Evolutionary conservation across 371 early-diverging fungal species (phyloP).

Genomic region (Actinomucor elegans): DNA sequence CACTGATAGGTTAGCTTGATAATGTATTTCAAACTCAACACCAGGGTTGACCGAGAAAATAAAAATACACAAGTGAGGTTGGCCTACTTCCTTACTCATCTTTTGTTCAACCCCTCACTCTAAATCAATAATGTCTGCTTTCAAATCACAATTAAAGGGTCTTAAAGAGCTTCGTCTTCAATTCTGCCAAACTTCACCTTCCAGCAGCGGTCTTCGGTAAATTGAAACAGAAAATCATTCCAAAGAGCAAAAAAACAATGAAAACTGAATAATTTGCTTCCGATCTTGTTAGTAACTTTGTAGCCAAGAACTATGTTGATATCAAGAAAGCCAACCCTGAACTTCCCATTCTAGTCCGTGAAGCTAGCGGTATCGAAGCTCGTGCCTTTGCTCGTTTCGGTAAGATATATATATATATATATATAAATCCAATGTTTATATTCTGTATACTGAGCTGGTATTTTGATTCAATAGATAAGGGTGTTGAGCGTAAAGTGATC

Average conservation of each 20-base stretch:
- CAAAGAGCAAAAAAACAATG: neutral
- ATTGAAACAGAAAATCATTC: neutral
- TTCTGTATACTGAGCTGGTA: no score
- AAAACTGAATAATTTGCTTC: no score
- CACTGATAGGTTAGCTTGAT: no score
- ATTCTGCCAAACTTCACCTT: constrained; percentile 83
- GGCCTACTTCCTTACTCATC: neutral
- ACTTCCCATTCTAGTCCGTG: constrained; percentile 89
- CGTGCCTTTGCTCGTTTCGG: constrained; percentile 91
- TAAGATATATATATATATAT: constrained; percentile 29
- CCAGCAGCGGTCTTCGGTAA: constrained; percentile 86
- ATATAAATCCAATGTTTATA: neutral
- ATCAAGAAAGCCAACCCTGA: constrained; percentile 86
- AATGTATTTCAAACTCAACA: constrained; percentile 12
- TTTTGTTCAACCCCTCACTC: constrained; percentile 8
- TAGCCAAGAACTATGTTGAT: constrained; percentile 74
- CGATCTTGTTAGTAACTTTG: constrained; percentile 69
- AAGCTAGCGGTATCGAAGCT: constrained; percentile 84
- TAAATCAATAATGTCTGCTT: constrained; percentile 35
- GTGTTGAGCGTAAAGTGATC: constrained; percentile 78
- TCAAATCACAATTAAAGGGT: constrained; percentile 56
- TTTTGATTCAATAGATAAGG: constrained; percentile 69
- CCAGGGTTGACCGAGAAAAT: constrained; percentile 3
- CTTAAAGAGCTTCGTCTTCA: constrained; percentile 91
- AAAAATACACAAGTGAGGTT: no score